Conservation (phyloP, 345 rosid species). For the Eucalyptus sp. region DNA sequence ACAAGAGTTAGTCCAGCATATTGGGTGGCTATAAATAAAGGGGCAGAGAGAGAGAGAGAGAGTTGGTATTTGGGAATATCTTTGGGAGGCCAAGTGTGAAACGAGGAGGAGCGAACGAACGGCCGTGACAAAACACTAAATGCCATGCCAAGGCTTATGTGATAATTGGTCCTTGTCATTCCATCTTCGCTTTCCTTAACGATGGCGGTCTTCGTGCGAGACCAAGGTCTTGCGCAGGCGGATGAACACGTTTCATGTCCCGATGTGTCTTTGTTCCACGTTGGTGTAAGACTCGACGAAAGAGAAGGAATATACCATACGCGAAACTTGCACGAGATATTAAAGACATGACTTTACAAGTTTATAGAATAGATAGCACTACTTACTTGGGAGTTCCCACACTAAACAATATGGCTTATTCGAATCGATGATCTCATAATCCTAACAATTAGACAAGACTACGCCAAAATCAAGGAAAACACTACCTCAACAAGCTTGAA, state of each 20-base stretch:
- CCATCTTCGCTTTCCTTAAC: neutral
- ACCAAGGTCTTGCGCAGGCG: neutral
- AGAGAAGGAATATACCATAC: neutral
- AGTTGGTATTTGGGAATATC: neutral
- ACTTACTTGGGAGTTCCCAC: neutral
- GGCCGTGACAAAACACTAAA: neutral
- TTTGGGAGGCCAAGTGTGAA: neutral
- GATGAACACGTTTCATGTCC: neutral
- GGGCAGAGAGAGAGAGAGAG: neutral
- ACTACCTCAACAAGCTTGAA: neutral
- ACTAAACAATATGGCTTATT: neutral
- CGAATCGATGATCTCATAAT: rapidly evolving
- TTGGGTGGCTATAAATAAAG: neutral
- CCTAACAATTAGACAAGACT: neutral
- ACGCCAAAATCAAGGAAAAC: rapidly evolving
- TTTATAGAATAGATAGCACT: neutral
- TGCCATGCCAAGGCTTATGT: neutral
- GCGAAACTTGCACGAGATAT: neutral
- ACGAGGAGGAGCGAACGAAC: neutral
- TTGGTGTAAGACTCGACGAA: neutral
- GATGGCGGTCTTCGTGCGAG: neutral
- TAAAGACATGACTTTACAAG: neutral
- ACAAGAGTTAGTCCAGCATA: neutral
- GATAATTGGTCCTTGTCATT: neutral
- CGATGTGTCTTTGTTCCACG: neutral